phyloP scores from a whole-genome alignment of 495 filamentous ascomycete genomes.

The Bacidia gigantensis region DNA sequence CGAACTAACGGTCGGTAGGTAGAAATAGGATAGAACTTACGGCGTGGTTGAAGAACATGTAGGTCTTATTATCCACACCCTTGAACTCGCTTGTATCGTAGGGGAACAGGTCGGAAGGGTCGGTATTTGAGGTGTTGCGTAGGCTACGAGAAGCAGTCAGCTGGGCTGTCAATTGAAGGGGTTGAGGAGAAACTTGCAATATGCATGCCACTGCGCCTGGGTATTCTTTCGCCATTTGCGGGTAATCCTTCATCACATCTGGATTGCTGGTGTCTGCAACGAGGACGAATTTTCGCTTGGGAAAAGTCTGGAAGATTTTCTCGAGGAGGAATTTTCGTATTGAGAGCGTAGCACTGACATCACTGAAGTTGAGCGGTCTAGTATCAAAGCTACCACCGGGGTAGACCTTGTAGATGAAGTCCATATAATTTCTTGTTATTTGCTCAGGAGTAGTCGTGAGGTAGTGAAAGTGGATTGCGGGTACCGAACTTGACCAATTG shows the following conservation, averaged over 20 bases:
- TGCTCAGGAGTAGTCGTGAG: slow-evolving; percentile 75
- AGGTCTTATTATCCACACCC: slow-evolving; percentile 43
- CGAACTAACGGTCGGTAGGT: background rate
- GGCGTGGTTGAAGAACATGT: slow-evolving; percentile 59
- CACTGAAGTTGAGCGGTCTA: slow-evolving; percentile 66
- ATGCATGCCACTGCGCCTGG: slow-evolving; percentile 68
- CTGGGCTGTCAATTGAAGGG: background rate
- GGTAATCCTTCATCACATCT: slow-evolving; percentile 66
- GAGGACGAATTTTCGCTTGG: slow-evolving; percentile 59
- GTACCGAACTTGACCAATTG: slow-evolving; percentile 47
- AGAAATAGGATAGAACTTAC: background rate
- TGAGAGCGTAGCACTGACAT: slow-evolving; percentile 52
- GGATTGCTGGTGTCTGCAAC: slow-evolving; percentile 66
- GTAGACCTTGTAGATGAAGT: slow-evolving; percentile 63
- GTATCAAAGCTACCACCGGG: slow-evolving; percentile 61
- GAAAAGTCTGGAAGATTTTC: slow-evolving; percentile 62
- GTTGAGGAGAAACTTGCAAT: slow-evolving; percentile 22
- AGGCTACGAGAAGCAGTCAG: slow-evolving; percentile 19
- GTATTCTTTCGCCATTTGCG: slow-evolving; percentile 46
- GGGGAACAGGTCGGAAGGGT: slow-evolving; percentile 46
- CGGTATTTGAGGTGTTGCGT: slow-evolving; percentile 58
- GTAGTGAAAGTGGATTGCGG: slow-evolving; percentile 66
- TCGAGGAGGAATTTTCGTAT: slow-evolving; percentile 55
- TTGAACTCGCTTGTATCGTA: slow-evolving; percentile 64
- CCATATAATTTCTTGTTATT: slow-evolving; percentile 62